Evolutionary conservation across 176 grass and related monocot species (phyloP).

Genomic region (Aegilops sharonensis): DNA sequence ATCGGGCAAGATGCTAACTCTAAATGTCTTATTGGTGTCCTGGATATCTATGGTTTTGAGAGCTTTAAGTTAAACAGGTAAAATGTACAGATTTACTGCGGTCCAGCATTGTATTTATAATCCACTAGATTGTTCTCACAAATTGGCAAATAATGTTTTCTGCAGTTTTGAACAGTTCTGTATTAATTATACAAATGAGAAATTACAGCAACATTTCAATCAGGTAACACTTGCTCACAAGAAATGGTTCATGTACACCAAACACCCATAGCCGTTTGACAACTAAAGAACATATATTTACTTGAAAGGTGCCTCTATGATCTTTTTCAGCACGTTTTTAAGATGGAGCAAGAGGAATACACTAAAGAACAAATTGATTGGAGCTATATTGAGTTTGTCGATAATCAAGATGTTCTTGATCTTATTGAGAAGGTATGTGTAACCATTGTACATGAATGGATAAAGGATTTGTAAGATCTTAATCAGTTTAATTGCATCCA

Average conservation of each 20-base stretch:
- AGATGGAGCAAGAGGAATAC: constrained; percentile 99
- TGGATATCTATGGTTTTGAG: constrained; percentile 99
- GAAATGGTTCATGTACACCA: constrained; percentile 30
- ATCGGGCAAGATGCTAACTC: constrained; percentile 94
- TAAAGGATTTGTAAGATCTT: constrained; percentile 10
- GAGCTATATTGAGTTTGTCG: constrained; percentile 99
- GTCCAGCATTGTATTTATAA: constrained; percentile 15
- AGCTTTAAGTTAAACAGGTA: constrained; percentile 98
- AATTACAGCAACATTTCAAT: constrained; percentile 98
- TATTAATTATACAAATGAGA: constrained; percentile 99
- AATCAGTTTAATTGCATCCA: constrained; percentile 16
- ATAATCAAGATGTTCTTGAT: constrained; percentile 99
- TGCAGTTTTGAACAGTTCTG: constrained; percentile 97
- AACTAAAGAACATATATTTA: constrained; percentile 33
- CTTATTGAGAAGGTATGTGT: constrained; percentile 91
- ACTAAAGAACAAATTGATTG: constrained; percentile 99
- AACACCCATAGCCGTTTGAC: constrained; percentile 15
- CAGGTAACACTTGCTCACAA: constrained; percentile 63
- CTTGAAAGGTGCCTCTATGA: constrained; percentile 12
- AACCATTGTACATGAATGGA: neutral
- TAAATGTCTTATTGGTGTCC: constrained; percentile 92
- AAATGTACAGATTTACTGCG: neutral
- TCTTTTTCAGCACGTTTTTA: constrained; percentile 96
- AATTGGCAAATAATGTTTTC: constrained; percentile 26
- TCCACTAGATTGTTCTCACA: neutral